Evolutionary conservation across 2,329 filamentous ascomycete species (phyloP), one percentile per base, ranked within the genome.

Genomic region (Pestalotiopsis sp.): DNA sequence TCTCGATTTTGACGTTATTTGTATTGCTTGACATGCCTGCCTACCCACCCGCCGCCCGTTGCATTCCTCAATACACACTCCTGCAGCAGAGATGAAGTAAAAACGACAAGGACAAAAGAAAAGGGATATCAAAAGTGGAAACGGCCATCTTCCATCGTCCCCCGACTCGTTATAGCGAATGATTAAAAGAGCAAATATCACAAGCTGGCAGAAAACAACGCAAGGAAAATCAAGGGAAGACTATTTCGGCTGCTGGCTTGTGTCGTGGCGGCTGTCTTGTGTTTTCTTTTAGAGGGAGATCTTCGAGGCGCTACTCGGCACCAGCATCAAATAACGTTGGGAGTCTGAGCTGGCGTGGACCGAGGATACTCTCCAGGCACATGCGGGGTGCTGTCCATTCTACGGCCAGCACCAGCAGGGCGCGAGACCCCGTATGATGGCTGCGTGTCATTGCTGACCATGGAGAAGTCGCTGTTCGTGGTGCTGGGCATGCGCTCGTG

Each of bases 301-400:
- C 31, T 36, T 36, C 31, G 31, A 36, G 6, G 6, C 7, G 31
- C 9, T 7, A 36, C 31, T 36, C 31, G 31, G 23, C 23, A 36
- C 20, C 38, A 65, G 11, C n/a, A 57, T 39, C 52, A 66, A 39
- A 58, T 27, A 13, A 49, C 59, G 27, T 64, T 57, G 31, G 68
- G 68, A 3, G 66, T 69, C 17, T 59, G 63, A 38, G 62, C 68
- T 56, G 66, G 61, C 6, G 66, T 66, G 45, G 31, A 38, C 17
- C 69, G 61, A 14, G 69, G 69, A 23, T 68, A 68, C 52, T 70
- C 69, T 20, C 69, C 69, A 38, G 69, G 69, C n/a, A 70, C 58
- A 39, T 70, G 69, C 17, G 69, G 69, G n/a, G 69, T 70, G 49
- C 69, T 70, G 58, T 70, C 66, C 49, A 59, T 68, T 38, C 69